phyloP scores from a whole-genome alignment of 225 moss, liverwort and hornwort genomes.

The Asterella californica region DNA sequence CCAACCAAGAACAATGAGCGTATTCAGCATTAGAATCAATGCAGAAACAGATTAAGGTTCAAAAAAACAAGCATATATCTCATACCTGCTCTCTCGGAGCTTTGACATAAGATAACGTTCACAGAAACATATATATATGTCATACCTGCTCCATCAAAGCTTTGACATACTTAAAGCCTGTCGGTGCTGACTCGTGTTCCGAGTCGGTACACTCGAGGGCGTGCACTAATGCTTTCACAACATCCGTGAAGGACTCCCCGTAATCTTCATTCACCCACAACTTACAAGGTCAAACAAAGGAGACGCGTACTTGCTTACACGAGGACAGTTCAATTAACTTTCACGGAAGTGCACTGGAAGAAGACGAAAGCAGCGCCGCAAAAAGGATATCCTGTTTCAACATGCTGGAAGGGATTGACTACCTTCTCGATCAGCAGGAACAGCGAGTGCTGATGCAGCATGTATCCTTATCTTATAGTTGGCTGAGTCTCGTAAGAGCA shows the following conservation, averaged over 20 bases:
- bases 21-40: not conserved
- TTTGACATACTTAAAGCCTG: constrained; percentile 74
- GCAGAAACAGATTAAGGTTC: not conserved
- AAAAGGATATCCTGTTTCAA: not conserved
- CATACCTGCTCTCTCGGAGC: constrained; percentile 77
- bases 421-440: constrained; percentile 82
- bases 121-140: not conserved
- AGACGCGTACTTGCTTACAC: not conserved
- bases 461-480: constrained; percentile 93
- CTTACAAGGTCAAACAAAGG: not conserved
- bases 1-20: not conserved
- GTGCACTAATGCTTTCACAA: constrained; percentile 74
- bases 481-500: constrained; percentile 69
- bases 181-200: constrained; percentile 52
- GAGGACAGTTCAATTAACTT: not conserved
- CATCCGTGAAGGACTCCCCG: constrained; percentile 76
- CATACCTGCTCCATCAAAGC: constrained; percentile 74
- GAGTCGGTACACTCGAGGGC: constrained; percentile 61
- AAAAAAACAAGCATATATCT: not conserved
- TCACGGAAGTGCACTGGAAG: not conserved
- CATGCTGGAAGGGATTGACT: constrained; percentile 11
- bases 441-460: constrained; percentile 85
- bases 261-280: constrained; percentile 56
- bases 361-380: not conserved
- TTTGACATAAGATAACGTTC: constrained; percentile 2